Conservation (phyloP, 148 eudicot genomes). For the Limonium bicolor region DNA sequence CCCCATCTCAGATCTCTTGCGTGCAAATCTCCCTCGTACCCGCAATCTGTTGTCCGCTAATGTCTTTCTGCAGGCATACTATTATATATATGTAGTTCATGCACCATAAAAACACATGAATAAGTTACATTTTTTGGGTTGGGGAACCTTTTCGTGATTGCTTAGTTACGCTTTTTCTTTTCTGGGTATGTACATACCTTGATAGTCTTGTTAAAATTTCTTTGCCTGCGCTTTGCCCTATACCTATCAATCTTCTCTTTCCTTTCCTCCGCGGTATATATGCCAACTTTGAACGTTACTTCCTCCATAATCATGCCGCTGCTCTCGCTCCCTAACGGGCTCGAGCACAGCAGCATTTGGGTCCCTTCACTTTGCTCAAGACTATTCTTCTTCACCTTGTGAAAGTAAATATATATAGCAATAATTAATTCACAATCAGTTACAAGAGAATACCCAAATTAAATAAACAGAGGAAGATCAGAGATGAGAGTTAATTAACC, state of each 20-base stretch:
- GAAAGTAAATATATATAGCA: neutral
- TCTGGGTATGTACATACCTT: conserved; percentile 27
- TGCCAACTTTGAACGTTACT: conserved; percentile 56
- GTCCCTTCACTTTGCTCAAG: conserved; percentile 13
- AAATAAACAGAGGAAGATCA: neutral
- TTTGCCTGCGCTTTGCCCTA: conserved; percentile 70
- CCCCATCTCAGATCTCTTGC: conserved; percentile 18
- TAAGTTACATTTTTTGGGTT: neutral
- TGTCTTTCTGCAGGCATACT: conserved; percentile 95
- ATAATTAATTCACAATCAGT: neutral
- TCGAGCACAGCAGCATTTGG: conserved; percentile 19
- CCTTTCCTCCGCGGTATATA: conserved; percentile 71
- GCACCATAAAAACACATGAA: neutral
- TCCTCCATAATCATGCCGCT: conserved; percentile 40
- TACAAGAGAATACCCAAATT: neutral
- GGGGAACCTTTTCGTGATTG: neutral
- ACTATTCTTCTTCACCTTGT: too few relatives aligned
- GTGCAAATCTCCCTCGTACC: conserved; percentile 93
- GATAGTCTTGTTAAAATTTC: conserved; percentile 88
- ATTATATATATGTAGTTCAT: too few relatives aligned
- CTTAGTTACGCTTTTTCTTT: neutral
- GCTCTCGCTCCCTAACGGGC: conserved; percentile 33
- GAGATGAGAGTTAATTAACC: conserved; percentile 14
- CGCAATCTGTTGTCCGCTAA: conserved; percentile 88
- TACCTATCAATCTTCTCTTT: conserved; percentile 79